A percentile compares a stretch with the other conserved stretches of the same genome.
Conservation (phyloP, 352 stramenopile genomes). For the Pythium phragmitis region DNA sequence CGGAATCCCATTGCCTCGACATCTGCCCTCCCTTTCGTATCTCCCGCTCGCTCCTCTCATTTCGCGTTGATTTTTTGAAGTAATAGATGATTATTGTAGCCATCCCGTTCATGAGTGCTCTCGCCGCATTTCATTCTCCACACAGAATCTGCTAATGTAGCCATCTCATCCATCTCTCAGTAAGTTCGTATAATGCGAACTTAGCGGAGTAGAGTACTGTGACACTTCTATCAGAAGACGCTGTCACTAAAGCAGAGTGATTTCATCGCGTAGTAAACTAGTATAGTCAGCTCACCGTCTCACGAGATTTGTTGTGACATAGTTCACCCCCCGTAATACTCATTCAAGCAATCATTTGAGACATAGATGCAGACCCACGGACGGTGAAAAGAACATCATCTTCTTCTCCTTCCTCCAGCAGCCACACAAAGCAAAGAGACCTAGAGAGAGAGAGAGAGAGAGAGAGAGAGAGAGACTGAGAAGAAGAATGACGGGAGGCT, state of each 20-base stretch:
- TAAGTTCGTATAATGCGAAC: neutral
- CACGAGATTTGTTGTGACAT: neutral
- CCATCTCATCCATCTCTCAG: neutral
- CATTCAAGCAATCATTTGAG: neutral
- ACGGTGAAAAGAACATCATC: neutral
- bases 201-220: neutral
- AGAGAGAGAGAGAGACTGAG: neutral
- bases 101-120: constrained; percentile 2
- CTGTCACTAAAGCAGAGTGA: neutral
- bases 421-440: neutral
- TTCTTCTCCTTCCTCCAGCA: neutral
- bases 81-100: constrained; percentile 53
- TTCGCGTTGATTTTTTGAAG: constrained; percentile 29
- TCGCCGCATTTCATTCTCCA: no score
- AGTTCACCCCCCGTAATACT: neutral
- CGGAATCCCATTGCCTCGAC: constrained; percentile 2
- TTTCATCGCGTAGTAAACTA: no score
- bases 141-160: neutral
- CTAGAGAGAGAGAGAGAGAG: neutral
- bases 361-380: neutral
- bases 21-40: neutral
- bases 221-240: neutral
- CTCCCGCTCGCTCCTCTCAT: neutral
- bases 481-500: constrained; percentile 1
- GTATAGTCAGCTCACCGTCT: neutral